Evolutionary conservation across 2,329 filamentous ascomycete species (phyloP), one percentile per base, ranked within the genome.

Genomic region (Fusarium mexicanum): DNA sequence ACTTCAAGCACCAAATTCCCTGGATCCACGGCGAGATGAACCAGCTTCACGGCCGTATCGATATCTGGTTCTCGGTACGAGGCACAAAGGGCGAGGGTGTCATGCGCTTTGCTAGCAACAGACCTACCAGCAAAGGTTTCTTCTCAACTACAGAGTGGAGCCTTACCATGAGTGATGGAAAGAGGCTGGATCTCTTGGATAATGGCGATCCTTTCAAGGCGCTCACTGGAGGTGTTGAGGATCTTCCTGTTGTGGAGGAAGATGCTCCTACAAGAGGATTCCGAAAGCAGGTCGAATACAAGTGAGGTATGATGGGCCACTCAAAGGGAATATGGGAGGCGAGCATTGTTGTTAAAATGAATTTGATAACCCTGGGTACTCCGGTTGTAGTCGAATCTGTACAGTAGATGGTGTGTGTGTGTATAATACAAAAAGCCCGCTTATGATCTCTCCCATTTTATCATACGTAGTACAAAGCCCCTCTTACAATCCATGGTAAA

Each of bases 131-230:
- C 65, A 88, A 89, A 77, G 87, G 86, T 43, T 83, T 89, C 86
- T 98, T 98, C 83, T 91, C 94, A 85, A 99, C 96, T 41, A 89
- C 92, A 65, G 93, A 95, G 86, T 99, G 96, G 95, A 96, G 92
- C 80, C 85, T 99, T 77, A 90, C 92, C 81, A 91, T 90, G 71
- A 86, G 86, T 59, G 90, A 92, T 74, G 88, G 88, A 46, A 76
- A 74, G 48, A 86, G 83, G 80, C 83, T 98, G 74, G 92, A 97
- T 80, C 83, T 99, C 81, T 87, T 98, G 72, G 91, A 93, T 76
- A 90, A 88, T 9, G 86, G 84, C 67, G 87, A 96, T 86, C 93
- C 94, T 47, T 95, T 96, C 80, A 84, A 81, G 77, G 87, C 83
- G 22, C 82, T 88, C 59, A 80, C 85, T 47, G 86, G 85, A 55